Conservation (phyloP, 257 asterid species). For the Primulina eburnea region DNA sequence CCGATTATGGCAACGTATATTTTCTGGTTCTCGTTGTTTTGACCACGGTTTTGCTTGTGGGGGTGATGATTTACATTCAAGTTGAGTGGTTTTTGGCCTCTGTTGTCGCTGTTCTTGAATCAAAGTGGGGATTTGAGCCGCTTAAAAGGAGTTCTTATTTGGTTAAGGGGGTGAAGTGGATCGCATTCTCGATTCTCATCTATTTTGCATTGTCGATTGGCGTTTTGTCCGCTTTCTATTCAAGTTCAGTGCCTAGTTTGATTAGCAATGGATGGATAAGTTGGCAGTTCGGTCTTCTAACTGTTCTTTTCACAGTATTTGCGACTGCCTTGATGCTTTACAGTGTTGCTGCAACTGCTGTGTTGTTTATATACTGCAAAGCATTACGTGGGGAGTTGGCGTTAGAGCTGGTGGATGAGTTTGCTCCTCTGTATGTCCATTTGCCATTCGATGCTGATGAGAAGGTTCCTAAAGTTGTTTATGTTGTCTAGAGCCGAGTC, state of each 20-base stretch:
- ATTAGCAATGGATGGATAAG: slow-evolving; percentile 43
- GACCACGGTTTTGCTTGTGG: slow-evolving; percentile 6
- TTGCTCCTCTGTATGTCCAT: neutral
- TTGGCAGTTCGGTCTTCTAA: slow-evolving; percentile 46
- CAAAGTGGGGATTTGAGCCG: slow-evolving; percentile 60
- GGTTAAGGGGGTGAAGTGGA: slow-evolving; percentile 50
- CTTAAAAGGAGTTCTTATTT: slow-evolving; percentile 52
- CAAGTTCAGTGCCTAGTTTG: slow-evolving; percentile 28
- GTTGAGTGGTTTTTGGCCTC: slow-evolving; percentile 45
- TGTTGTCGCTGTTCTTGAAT: slow-evolving; percentile 58
- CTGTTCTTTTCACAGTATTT: slow-evolving; percentile 22
- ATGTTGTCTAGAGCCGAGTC: neutral
- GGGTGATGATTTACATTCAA: slow-evolving; percentile 29
- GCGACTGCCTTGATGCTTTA: neutral
- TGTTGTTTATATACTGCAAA: neutral
- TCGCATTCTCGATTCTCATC: slow-evolving; percentile 31
- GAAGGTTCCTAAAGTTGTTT: neutral
- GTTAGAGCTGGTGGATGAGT: neutral
- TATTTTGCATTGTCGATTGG: slow-evolving; percentile 21
- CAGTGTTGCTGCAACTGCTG: neutral
- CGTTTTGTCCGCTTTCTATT: slow-evolving; percentile 30
- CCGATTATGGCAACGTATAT: slow-evolving; percentile 26
- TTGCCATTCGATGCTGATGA: neutral
- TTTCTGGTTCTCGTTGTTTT: slow-evolving; percentile 19
- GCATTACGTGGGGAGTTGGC: neutral